These are phyloP conservation scores for Boletus rubroflammeus DNA, from an alignment of 768 basidiomycete genomes.

Conservation along the genomic window DNA sequence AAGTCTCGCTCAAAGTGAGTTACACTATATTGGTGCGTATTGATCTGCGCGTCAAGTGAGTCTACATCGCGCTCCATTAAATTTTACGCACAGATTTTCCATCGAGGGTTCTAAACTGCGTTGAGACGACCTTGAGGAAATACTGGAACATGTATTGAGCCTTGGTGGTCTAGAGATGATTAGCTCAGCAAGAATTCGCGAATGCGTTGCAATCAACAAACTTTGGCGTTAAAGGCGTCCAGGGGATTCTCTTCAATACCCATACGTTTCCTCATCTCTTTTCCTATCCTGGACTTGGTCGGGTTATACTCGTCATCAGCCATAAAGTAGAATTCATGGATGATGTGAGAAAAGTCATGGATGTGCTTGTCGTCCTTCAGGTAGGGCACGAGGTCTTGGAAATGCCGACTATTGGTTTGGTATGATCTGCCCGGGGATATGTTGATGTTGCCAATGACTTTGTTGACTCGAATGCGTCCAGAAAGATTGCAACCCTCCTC, in stretches of 20 bases:
- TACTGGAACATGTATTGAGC: constrained; percentile 96
- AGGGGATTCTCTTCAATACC: constrained; percentile 77
- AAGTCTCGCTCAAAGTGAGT: constrained; percentile 97
- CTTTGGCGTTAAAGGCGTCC: constrained; percentile 58
- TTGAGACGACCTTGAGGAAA: constrained; percentile 98
- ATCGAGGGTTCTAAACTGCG: constrained; percentile 83
- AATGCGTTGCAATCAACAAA: constrained; percentile 30
- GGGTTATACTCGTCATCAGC: constrained; percentile 79
- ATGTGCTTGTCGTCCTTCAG: constrained; percentile 81
- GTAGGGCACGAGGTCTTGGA: constrained; percentile 92
- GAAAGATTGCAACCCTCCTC: constrained; percentile 93
- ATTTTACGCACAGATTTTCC: constrained; percentile 53
- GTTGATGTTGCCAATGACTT: constrained; percentile 94
- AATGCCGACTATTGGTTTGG: constrained; percentile 75
- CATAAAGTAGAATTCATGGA: constrained; percentile 77
- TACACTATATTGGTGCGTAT: constrained; percentile 92
- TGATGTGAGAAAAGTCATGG: constrained; percentile 90
- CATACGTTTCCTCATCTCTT: constrained; percentile 64
- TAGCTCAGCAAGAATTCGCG: constrained; percentile 3
- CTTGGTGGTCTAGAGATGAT: constrained; percentile 55
- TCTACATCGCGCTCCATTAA: neutral
- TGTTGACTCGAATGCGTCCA: constrained; percentile 92
- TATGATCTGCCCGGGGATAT: constrained; percentile 95
- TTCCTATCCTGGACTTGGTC: constrained; percentile 57
- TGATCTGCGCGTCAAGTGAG: constrained; percentile 45